These are phyloP conservation scores for Coemansia biformis DNA, from an alignment of 192 early-diverging fungal genomes.

Conservation along the genomic window DNA sequence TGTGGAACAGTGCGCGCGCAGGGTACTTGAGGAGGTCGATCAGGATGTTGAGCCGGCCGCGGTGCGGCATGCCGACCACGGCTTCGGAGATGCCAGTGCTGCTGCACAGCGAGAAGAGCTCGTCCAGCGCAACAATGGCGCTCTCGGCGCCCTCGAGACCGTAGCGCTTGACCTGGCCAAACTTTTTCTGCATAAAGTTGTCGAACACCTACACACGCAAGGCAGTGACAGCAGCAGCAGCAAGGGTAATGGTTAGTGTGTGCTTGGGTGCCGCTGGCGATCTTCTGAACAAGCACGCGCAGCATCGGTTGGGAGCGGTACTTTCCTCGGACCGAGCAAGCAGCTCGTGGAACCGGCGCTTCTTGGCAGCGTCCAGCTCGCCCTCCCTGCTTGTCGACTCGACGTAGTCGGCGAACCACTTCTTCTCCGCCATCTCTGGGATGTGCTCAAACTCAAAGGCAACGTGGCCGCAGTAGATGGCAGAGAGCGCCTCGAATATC, in stretches of 20 bases:
- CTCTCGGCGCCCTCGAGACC: conserved; percentile 95
- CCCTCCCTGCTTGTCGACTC: conserved; percentile 52
- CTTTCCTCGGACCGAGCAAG: conserved; percentile 66
- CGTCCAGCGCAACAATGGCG: conserved; percentile 88
- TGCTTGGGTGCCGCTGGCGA: too few species aligned
- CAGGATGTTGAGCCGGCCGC: conserved; percentile 89
- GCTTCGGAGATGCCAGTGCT: conserved; percentile 72
- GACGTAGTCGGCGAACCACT: conserved; percentile 84
- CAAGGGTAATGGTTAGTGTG: too few species aligned
- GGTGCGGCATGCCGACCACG: conserved; percentile 95
- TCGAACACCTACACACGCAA: conserved; percentile 87
- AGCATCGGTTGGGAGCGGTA: too few species aligned
- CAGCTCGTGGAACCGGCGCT: conserved; percentile 71
- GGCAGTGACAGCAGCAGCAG: too few species aligned
- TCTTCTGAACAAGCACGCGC: too few species aligned
- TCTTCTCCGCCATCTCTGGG: conserved; percentile 74
- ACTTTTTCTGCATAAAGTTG: conserved; percentile 96
- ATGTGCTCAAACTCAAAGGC: conserved; percentile 96
- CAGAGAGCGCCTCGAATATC: conserved; percentile 67
- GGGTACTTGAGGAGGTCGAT: conserved; percentile 81
- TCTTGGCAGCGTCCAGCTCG: conserved; percentile 39
- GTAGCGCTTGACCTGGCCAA: conserved; percentile 93
- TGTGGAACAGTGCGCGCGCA: conserved; percentile 81
- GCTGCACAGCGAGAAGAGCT: conserved; percentile 64
- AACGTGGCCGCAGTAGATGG: conserved; percentile 73